These are phyloP conservation scores for Truncatella angustata DNA, from an alignment of 2,329 filamentous ascomycete species.

Conservation along the genomic window DNA sequence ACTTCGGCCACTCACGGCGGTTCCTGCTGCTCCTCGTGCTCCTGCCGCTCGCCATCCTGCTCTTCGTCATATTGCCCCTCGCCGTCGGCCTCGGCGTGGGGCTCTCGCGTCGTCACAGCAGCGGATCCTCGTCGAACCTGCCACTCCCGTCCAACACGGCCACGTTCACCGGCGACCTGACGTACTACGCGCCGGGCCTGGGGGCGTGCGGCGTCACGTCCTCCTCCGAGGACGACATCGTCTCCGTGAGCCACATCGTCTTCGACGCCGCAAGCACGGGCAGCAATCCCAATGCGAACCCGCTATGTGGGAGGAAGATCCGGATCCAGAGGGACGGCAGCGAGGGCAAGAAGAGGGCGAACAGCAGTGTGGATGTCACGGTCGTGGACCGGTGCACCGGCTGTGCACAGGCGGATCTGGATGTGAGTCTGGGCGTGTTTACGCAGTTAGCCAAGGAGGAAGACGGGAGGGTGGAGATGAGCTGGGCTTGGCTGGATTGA, in stretches of 20 bases:
- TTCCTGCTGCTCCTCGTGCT: constrained; percentile 21
- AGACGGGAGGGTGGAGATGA: constrained; percentile 35
- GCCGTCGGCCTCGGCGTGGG: constrained; percentile 26
- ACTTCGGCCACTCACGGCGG: constrained; percentile 22
- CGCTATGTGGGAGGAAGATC: constrained; percentile 66
- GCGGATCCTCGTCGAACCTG: constrained; percentile 13
- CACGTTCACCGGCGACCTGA: constrained; percentile 61
- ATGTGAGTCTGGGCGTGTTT: constrained; percentile 47
- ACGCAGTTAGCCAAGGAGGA: constrained; percentile 41
- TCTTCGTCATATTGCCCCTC: constrained; percentile 21
- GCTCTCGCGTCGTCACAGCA: constrained; percentile 14
- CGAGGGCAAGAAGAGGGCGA: no score
- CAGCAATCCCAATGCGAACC: constrained; percentile 39
- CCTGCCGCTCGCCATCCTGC: constrained; percentile 18
- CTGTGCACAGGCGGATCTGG: constrained; percentile 45
- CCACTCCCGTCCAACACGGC: constrained; percentile 18
- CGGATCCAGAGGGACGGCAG: constrained; percentile 51
- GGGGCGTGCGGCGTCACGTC: constrained; percentile 68
- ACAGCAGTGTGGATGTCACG: constrained; percentile 48
- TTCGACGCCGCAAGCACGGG: constrained; percentile 58
- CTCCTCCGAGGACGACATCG: constrained; percentile 55
- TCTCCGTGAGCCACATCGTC: constrained; percentile 63
- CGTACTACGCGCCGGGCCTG: constrained; percentile 64
- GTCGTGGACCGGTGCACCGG: constrained; percentile 67
- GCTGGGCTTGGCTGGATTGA: constrained; percentile 34